Percentiles rank a stretch among this genome's conserved stretches.
Conservation (phyloP, 106 monocot species). For the Dendrobium officinale region DNA sequence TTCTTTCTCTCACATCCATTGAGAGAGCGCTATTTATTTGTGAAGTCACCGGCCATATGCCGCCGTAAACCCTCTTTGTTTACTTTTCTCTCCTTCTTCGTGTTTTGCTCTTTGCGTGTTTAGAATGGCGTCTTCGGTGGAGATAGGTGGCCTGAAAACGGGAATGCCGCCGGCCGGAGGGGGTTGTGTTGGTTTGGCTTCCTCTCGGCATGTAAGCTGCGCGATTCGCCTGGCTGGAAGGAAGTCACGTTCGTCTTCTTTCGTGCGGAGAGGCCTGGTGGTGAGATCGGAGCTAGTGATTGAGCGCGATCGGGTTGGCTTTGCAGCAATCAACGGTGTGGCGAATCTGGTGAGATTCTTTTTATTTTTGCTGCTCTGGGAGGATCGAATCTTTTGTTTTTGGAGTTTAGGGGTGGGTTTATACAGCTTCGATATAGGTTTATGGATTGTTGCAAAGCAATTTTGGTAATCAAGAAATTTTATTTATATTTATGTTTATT, state of each 20-base stretch:
- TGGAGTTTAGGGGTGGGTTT: not conserved
- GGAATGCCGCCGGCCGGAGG: conserved; percentile 1
- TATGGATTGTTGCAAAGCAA: not conserved
- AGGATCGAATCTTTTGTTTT: not conserved
- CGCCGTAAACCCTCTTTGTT: not conserved
- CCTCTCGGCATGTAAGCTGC: not conserved
- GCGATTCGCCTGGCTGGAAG: not conserved
- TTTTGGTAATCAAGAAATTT: not conserved
- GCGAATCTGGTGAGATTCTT: conserved; percentile 5
- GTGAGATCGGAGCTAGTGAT: conserved; percentile 19
- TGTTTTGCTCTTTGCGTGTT: not conserved
- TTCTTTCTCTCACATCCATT: too few species aligned
- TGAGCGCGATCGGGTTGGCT: conserved; percentile 6
- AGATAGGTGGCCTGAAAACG: not conserved
- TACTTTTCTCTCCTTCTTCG: not conserved
- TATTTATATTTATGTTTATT: not conserved
- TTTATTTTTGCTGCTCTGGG: not conserved
- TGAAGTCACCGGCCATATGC: too few species aligned
- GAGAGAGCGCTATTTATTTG: too few species aligned
- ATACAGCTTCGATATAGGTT: not conserved
- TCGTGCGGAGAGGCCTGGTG: not conserved
- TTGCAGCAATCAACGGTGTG: conserved; percentile 10
- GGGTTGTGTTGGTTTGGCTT: conserved; percentile 4
- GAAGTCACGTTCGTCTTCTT: not conserved
- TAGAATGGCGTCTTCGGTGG: not conserved